phyloP scores from a whole-genome alignment of 2,329 filamentous ascomycete species.

The Emmonsiellopsis sp. region DNA sequence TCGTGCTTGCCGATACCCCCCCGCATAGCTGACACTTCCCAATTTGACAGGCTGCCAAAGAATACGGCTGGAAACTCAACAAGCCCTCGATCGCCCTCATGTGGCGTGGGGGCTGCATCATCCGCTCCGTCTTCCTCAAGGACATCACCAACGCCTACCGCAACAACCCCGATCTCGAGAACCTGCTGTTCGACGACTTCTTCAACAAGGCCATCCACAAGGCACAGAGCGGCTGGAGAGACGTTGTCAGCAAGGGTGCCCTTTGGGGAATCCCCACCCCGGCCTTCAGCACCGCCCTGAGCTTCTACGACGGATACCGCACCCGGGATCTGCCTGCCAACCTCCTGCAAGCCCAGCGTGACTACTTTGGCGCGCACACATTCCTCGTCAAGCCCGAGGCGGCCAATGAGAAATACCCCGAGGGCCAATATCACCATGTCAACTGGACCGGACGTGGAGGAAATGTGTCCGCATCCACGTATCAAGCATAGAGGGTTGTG shows the following conservation, averaged over 20 bases:
- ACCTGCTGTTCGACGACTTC: slow-evolving; percentile 97
- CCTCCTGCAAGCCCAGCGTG: slow-evolving; percentile 95
- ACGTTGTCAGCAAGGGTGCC: slow-evolving; percentile 82
- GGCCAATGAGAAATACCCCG: slow-evolving; percentile 69
- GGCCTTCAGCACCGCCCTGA: slow-evolving; percentile 91
- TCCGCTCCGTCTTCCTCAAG: slow-evolving; percentile 99
- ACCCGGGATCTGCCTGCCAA: slow-evolving; percentile 96
- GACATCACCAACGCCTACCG: slow-evolving; percentile 98
- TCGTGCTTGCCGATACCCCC: background rate
- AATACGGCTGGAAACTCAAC: slow-evolving; percentile 98
- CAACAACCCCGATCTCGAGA: slow-evolving; percentile 87
- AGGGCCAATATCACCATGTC: slow-evolving; percentile 86
- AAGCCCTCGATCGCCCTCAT: slow-evolving; percentile 99
- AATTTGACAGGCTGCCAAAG: slow-evolving; percentile 66
- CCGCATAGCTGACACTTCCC: slow-evolving; percentile 16
- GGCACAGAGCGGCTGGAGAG: slow-evolving; percentile 86
- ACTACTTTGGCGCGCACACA: slow-evolving; percentile 96
- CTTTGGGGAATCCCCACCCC: slow-evolving; percentile 93
- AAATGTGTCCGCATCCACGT: slow-evolving; percentile 93
- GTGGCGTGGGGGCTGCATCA: slow-evolving; percentile 99
- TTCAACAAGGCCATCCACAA: slow-evolving; percentile 99
- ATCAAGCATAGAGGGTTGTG: slow-evolving; percentile 67
- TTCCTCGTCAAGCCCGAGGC: slow-evolving; percentile 78
- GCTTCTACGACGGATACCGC: slow-evolving; percentile 98
- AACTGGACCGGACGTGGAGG: slow-evolving; percentile 99